These are phyloP conservation scores for Echinochloa phyllopogon DNA, from an alignment of 176 grass and related monocot genomes.

Conservation along the genomic window DNA sequence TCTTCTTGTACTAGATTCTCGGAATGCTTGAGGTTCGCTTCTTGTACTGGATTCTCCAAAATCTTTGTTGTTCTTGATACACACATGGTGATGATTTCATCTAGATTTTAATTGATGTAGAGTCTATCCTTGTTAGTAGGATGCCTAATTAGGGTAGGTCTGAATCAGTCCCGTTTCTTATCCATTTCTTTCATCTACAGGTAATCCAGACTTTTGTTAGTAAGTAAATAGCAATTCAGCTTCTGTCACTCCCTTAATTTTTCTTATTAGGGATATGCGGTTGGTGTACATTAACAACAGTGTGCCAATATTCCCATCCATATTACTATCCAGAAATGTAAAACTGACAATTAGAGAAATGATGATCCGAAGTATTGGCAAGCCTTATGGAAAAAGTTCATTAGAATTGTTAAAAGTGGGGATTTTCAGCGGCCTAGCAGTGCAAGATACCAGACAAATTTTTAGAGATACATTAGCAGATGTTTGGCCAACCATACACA, in stretches of 20 bases:
- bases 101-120: no score
- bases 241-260: conserved; percentile 10
- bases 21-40: no score
- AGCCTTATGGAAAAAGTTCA: conserved; percentile 67
- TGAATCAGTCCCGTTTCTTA: no score
- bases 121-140: no score
- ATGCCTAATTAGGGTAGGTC: no score
- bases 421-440: conserved; percentile 43
- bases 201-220: not conserved
- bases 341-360: conserved; percentile 34
- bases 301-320: conserved; percentile 68
- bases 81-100: no score
- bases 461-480: conserved; percentile 73
- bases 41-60: no score
- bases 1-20: no score
- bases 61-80: no score
- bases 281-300: conserved; percentile 51
- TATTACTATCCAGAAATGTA: conserved; percentile 61
- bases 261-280: conserved; percentile 65
- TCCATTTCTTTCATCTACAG: not conserved
- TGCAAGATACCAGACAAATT: conserved; percentile 77
- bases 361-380: conserved; percentile 38
- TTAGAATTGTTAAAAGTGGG: conserved; percentile 50
- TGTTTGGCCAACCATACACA: conserved; percentile 75
- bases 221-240: not conserved